Conservation (phyloP, 352 stramenopile species). For the Pythium plurisporium region DNA sequence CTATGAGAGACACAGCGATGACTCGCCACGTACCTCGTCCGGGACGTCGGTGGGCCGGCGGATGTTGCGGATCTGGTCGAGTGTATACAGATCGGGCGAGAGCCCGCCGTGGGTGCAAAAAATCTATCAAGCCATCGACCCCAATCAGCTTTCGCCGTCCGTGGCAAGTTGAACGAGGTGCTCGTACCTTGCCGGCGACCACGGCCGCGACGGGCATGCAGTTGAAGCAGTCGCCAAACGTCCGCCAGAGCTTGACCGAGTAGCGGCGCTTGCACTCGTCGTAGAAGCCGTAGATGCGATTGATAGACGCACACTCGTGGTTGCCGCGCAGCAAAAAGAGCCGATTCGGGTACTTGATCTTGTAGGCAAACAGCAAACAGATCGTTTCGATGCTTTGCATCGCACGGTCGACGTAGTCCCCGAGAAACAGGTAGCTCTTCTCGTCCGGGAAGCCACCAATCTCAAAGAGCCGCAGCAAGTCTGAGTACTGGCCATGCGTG, state of each 20-base stretch:
- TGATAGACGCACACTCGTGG: conserved; percentile 98
- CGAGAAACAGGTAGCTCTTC: conserved; percentile 50
- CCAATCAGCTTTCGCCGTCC: too few species aligned
- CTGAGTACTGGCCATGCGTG: conserved; percentile 98
- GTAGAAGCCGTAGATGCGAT: conserved; percentile 99
- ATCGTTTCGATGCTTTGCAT: conserved; percentile 98
- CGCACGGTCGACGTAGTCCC: conserved; percentile 94
- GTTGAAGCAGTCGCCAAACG: conserved; percentile 98
- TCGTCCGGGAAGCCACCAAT: conserved; percentile 89
- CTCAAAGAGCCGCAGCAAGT: conserved; percentile 96
- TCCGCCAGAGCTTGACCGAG: conserved; percentile 91
- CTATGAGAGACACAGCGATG: too few species aligned
- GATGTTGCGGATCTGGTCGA: conserved; percentile 96
- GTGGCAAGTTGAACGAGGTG: too few species aligned
- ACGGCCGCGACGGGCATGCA: conserved; percentile 96
- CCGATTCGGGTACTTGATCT: conserved; percentile 98
- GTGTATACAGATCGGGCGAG: conserved; percentile 94
- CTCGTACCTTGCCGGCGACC: conserved; percentile 90
- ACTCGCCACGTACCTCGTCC: conserved; percentile 56
- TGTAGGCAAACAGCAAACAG: conserved; percentile 97
- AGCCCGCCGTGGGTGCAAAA: conserved; percentile 96
- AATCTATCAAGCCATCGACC: conserved; percentile 78
- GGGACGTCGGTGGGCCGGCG: conserved; percentile 78
- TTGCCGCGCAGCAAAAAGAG: conserved; percentile 98
- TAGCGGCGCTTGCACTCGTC: conserved; percentile 97